Evolutionary conservation across 2,329 filamentous ascomycete genomes (phyloP), one percentile per base, ranked within the genome.

Genomic region (Monilinia polystroma): DNA sequence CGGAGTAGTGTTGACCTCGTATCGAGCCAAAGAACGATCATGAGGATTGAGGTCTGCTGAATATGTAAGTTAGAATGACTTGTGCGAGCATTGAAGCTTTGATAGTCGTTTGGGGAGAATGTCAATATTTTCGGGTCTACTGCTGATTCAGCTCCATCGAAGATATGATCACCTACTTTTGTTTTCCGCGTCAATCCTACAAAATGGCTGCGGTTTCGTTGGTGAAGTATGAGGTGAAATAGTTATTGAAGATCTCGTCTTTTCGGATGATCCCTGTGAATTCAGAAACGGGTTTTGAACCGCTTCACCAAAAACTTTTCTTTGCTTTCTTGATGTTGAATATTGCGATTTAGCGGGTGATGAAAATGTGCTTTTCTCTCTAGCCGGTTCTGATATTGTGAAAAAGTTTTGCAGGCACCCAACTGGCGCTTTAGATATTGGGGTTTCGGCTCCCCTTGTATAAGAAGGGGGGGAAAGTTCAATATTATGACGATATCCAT

Each of bases 201-300:
- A 43, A 47, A 43, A 38, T 53, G 5, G 26, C 5, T 14, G 58
- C 8, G 29, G 38, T 54, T 16, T 66, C 11, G 14, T 54, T 11
- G 64, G 64, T 18, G 56, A 66, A 53, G 64, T 62, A 26, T 41
- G 47, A 26, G 64, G 64, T 29, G 64, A 66, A 11, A 66, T 51
- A 26, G 64, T 43, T 29, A 29, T 43, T 1, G 64, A 66, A 23
- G 23, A 62, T 23, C n/a, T 62, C 12, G 58, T 54, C 43, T 51
- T 52, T 45, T 29, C 56, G 1, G 47, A 43, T 5, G 56, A 45
- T n/a, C 18, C 45, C 2, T 53, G 56, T 10, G 56, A 53, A 26
- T 7, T 12, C 26, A 65, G 35, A 32, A 67, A 67, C 10, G 68
- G 62, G 43, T 68, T 68, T n/a, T 54, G 49, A 35, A 63, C 18